Evolutionary conservation across 2,329 filamentous ascomycete genomes (phyloP).

Genomic region (Aphanocladium album): DNA sequence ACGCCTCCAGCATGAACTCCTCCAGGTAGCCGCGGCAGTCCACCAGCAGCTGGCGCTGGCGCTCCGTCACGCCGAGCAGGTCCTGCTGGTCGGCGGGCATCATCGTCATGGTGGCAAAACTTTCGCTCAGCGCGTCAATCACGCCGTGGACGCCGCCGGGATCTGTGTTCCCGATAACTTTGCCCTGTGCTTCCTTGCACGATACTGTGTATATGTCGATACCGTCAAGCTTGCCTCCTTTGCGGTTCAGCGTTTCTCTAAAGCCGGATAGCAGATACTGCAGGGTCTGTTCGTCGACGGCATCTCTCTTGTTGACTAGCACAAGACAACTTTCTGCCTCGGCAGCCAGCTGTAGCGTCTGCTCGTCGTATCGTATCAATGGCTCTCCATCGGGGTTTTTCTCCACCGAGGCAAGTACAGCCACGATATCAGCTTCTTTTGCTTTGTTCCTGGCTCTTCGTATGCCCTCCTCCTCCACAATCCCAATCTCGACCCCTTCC

Average conservation of each 20-base stretch:
- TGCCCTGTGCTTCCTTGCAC: conserved; percentile 56
- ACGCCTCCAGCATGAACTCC: conserved; percentile 62
- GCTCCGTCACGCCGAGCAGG: conserved; percentile 82
- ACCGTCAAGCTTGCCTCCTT: conserved; percentile 23
- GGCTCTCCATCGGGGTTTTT: conserved; percentile 26
- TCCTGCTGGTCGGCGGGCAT: conserved; percentile 71
- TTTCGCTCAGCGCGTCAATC: conserved; percentile 58
- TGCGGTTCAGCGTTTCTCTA: conserved; percentile 16
- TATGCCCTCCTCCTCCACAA: conserved; percentile 86
- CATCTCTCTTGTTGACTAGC: conserved; percentile 60
- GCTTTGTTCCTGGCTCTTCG: conserved; percentile 77
- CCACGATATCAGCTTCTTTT: conserved; percentile 75
- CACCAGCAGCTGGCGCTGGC: conserved; percentile 76
- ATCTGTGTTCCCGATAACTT: conserved; percentile 31
- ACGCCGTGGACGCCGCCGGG: conserved; percentile 65
- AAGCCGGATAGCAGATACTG: conserved; percentile 37
- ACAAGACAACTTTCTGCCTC: conserved; percentile 46
- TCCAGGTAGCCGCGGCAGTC: conserved; percentile 68
- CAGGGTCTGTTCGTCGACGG: conserved; percentile 32
- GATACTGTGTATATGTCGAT: conserved; percentile 55
- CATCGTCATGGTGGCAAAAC: conserved; percentile 67
- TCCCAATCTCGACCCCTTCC: conserved; percentile 47
- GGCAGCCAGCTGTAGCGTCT: conserved; percentile 51
- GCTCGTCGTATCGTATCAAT: conserved; percentile 47
- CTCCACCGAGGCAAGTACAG: conserved; percentile 76